Evolutionary conservation across 305 asterid genomes (phyloP).

Genomic region (Solanum aculeatissimum): DNA sequence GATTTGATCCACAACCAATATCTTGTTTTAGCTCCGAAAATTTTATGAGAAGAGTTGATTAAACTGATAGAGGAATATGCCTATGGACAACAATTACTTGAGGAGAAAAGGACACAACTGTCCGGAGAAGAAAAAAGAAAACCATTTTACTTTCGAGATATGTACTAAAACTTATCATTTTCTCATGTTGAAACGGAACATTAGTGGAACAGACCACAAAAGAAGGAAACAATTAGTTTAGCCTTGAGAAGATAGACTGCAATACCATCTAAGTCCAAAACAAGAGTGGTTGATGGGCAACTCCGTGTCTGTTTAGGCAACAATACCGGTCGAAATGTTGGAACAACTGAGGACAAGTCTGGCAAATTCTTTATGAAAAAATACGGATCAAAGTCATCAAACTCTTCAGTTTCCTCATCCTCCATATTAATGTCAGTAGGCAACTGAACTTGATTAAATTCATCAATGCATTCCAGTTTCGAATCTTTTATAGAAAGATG

Average conservation of each 20-base stretch:
- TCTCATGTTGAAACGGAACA: not conserved
- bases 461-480: conserved; percentile 78
- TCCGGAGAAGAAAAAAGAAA: not conserved
- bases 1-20: not conserved
- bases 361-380: conserved; percentile 89
- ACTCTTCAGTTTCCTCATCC: conserved; percentile 72
- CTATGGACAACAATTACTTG: not conserved
- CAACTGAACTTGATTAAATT: conserved; percentile 60
- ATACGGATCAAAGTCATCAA: conserved; percentile 88
- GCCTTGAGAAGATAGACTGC: not conserved
- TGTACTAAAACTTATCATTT: not conserved
- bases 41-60: not conserved
- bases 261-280: conserved; percentile 92
- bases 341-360: conserved; percentile 70
- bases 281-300: conserved; percentile 91
- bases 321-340: conserved; percentile 65
- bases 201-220: not conserved
- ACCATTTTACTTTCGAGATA: not conserved
- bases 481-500: conserved; percentile 58
- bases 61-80: not conserved
- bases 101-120: not conserved
- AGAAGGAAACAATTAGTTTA: not conserved
- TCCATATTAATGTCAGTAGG: conserved; percentile 49
- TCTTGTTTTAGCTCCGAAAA: not conserved
- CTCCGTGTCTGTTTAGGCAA: conserved; percentile 93